Evolutionary conservation across 495 filamentous ascomycete species (phyloP), one percentile per base, ranked within the genome.

Genomic region (Cercophora newfieldiana): DNA sequence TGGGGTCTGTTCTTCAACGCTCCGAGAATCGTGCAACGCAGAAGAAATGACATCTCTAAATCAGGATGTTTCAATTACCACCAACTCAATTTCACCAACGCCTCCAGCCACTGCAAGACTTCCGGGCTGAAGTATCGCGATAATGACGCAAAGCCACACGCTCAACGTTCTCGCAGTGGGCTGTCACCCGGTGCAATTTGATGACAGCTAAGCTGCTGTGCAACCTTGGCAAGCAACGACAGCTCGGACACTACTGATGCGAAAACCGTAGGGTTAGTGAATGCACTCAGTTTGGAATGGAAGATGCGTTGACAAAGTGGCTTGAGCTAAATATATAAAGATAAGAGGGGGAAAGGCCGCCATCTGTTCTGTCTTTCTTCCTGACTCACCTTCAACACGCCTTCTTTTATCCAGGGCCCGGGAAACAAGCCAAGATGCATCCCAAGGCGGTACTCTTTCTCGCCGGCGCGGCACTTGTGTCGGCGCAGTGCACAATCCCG

Each of bases 401-500:
- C 18, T 16, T 6, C 37, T 14, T 44, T 14, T 2, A 14, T 16
- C 12, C 10, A 8, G 37, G n/a, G n/a, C n/a, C n/a, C n/a, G n/a
- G n/a, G n/a, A n/a, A 44, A 4, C 2, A 2, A 14, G 37, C 12
- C 56, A 67, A 64, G 29, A 73, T 73, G 68, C 29, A 66, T 1
- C 25, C 64, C 44, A 67, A 61, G 37, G 3, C 71, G 51, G 61
- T 68, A 28, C 63, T 65, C 71, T 61, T 78, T n/a, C 63, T 81
- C 31, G 62, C 68, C 30, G 71, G 67, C 14, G 71, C 68, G 10
- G 70, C 72, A 29, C 31, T 69, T 14, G 64, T 69, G 25, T 68
- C 70, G 60, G 77, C 79, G 33, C 67, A 69, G 47, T 85, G 82
- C 69, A 71, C 64, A 1, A 78, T 82, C 55, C 81, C 82, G 12